Base-by-base conservation (phyloP, 768 basidiomycete genomes). In the Lentinula raphanica region DNA sequence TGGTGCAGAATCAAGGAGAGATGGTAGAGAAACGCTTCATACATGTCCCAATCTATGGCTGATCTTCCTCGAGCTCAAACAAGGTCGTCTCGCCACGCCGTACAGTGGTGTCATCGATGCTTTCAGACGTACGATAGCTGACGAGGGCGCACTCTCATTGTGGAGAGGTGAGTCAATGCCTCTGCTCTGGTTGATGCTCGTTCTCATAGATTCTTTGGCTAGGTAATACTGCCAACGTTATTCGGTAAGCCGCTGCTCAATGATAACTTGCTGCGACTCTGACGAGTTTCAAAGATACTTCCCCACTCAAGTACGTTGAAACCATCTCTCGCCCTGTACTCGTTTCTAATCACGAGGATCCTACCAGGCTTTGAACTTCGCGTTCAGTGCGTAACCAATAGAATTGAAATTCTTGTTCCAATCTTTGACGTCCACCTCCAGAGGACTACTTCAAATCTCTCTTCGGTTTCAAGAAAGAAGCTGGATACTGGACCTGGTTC, bases 141-240 rank as follows among this genome's bases (percentile, higher is more conserved):
- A 98, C 15, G 97, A 99, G 82, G 97, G 97, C 74, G 78, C 97
- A 54, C 81, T 94, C 62, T 90, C 97, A 21, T 81, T 99, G 70
- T 98, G 97, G 97, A 82, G 97, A 79, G 32, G 29, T 21, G 27
- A 50, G 29, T 8, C 21, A 3, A 21, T 5, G 19, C 3, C 8
- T 36, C 17, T 3, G 5, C 6, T n/a, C 21, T 15, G 12, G 3
- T 35, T 7, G 49, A 13, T 35, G 8, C 42, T 49, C 13, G 12
- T 12, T 32, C 25, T 42, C 21, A 27, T 12, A 3, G 17, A 15
- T 23, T 23, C 19, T 54, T 23, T 39, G 53, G 23, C 27, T 15
- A 54, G 97, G 97, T 76, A 99, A 99, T 87, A 98, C 96, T 59
- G 96, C 97, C 85, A 99, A 99, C 79, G 97, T 99, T 78, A 97